Evolutionary conservation across 768 basidiomycete species (phyloP), one percentile per base, ranked within the genome.

Genomic region (Rhizopogon vinicolor): DNA sequence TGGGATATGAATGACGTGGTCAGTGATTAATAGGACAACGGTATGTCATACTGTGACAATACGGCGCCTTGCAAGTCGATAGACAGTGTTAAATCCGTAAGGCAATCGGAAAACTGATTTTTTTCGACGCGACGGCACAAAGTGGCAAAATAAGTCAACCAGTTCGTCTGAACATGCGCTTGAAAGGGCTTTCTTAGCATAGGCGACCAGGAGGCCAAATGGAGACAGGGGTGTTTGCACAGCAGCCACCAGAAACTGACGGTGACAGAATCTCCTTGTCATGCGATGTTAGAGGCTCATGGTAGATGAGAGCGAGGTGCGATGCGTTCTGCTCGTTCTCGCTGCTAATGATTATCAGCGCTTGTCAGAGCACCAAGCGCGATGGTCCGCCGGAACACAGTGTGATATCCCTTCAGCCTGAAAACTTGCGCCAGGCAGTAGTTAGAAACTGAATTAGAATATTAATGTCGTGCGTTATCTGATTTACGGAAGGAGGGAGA

Each of bases 81-180:
- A 25, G 25, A 25, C 25, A 25, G 25, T 25, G 22, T 2, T 25
- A 25, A 25, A 25, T 25, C 22, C 3, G 22, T 25, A 25, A n/a
- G 22, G 22, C 22, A 25, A 3, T 25, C 3, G 1, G 22, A 25
- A 25, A 25, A 25, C 22, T 25, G 22, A 3, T 25, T 25, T 25
- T 25, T 25, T 25, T 25, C 22, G 22, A 25, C 22, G 22, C 22
- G 22, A 25, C 22, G 2, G 22, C 22, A 25, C 2, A 25, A 25
- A 25, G 5, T 25, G 25, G 5, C 25, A 25, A 25, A 25, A 25
- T 25, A 25, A 10, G 85, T 78, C 44, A 88, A 66, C 60, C 88
- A 90, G 64, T 89, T 89, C 16, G 85, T 87, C 52, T 75, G 72
- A 35, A 70, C 67, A n/a, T 85, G 83, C 0, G 82, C 82, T 22